phyloP scores from a whole-genome alignment of 495 filamentous ascomycete genomes.

The Aspergillus incahuasiensis region DNA sequence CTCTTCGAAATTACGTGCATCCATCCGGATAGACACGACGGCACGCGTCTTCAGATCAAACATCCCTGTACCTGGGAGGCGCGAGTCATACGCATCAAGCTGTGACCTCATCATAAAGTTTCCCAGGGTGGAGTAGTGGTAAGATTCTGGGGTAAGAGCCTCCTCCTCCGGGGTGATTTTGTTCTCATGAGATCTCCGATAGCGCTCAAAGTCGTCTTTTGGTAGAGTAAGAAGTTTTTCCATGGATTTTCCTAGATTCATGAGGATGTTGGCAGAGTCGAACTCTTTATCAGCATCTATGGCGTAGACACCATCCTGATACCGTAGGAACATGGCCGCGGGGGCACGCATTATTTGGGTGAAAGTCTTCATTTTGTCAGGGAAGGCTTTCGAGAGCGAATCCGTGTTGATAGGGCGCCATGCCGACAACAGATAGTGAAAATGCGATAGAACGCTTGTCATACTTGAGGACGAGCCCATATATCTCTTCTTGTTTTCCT shows the following conservation, averaged over 20 bases:
- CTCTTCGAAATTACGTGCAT: slow-evolving; percentile 62
- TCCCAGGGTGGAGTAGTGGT: slow-evolving; percentile 82
- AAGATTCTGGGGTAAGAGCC: slow-evolving; percentile 63
- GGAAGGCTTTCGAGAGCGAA: slow-evolving; percentile 63
- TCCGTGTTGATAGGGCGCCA: slow-evolving; percentile 69
- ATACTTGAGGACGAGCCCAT: slow-evolving; percentile 95
- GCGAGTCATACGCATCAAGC: slow-evolving; percentile 82
- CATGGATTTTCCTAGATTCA: slow-evolving; percentile 89
- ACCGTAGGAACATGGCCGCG: slow-evolving; percentile 76
- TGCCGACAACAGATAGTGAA: slow-evolving; percentile 83
- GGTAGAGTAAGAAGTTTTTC: slow-evolving; percentile 89
- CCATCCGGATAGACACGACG: slow-evolving; percentile 86
- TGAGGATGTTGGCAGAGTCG: slow-evolving; percentile 78
- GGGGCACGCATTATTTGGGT: slow-evolving; percentile 67
- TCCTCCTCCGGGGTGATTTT: slow-evolving; percentile 61
- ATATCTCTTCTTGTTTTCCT: slow-evolving; percentile 69
- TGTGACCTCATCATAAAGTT: slow-evolving; percentile 96
- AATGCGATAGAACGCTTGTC: slow-evolving; percentile 81
- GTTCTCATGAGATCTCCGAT: slow-evolving; percentile 60
- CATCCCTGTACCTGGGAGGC: slow-evolving; percentile 87
- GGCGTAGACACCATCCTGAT: slow-evolving; percentile 82
- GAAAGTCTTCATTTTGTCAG: slow-evolving; percentile 54
- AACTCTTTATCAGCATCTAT: slow-evolving; percentile 97
- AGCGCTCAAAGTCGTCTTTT: slow-evolving; percentile 77
- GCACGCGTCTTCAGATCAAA: slow-evolving; percentile 97